A percentile compares a stretch with the other conserved stretches of the same genome.
phyloP scores from a whole-genome alignment of 257 asterid genomes.

The Prunella vulgaris region DNA sequence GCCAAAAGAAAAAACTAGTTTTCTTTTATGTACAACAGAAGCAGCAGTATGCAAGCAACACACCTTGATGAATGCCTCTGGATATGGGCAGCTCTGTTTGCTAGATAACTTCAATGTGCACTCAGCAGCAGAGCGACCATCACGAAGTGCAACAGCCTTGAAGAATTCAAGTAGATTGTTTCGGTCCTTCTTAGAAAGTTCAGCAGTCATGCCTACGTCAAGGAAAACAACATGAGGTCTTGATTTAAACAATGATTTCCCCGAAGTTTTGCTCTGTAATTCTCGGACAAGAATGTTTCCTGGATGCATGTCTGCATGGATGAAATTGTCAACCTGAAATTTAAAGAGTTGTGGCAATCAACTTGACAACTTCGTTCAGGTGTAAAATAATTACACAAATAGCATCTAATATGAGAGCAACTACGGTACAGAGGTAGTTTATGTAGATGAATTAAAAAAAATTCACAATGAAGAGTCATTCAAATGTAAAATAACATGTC shows the following conservation, averaged over 20 bases:
- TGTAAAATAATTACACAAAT: background rate
- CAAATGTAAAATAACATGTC: background rate
- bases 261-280: constrained; percentile 33
- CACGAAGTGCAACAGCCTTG: constrained; percentile 88
- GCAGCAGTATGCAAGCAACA: constrained; percentile 17
- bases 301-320: constrained; percentile 98
- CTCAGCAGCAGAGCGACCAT: constrained; percentile 81
- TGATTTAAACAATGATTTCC: constrained; percentile 53
- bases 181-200: constrained; percentile 72
- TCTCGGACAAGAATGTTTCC: constrained; percentile 88
- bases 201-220: constrained; percentile 98
- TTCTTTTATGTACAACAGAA: background rate
- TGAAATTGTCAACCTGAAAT: constrained; percentile 81
- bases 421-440: background rate
- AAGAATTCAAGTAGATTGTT: constrained; percentile 67
- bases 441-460: background rate
- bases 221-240: constrained; percentile 83
- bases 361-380: background rate
- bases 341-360: constrained; percentile 6
- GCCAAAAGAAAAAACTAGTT: background rate
- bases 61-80: constrained; percentile 75
- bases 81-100: constrained; percentile 78
- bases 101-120: constrained; percentile 75
- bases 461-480: background rate
- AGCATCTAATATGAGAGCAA: background rate